Percentiles rank a stretch among this genome's conserved stretches.
phyloP scores from a whole-genome alignment of 2,329 filamentous ascomycete species.

The Fulvia fulva region DNA sequence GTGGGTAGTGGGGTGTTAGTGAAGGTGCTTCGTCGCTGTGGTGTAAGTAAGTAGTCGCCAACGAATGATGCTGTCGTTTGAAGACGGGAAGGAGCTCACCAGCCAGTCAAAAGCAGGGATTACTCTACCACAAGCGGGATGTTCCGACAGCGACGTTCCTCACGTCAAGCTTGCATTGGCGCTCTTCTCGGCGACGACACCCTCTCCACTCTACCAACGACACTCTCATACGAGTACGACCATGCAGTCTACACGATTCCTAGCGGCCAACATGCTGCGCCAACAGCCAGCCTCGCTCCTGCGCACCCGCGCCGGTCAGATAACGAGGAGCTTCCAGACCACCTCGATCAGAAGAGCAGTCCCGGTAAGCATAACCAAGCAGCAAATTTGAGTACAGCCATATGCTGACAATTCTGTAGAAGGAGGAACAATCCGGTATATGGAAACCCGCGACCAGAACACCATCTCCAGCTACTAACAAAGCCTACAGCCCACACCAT shows the following conservation, averaged over 20 bases:
- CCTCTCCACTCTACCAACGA: conserved; percentile 29
- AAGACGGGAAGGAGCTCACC: conserved; percentile 6
- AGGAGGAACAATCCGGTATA: conserved; percentile 62
- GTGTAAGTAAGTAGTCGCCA: conserved; percentile 10
- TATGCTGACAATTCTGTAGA: conserved; percentile 42
- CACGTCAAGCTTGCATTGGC: conserved; percentile 1
- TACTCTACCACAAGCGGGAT: not conserved
- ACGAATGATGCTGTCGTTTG: conserved; percentile 12
- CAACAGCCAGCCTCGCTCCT: conserved; percentile 30
- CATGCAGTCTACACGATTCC: conserved; percentile 40
- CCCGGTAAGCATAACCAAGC: conserved; percentile 28
- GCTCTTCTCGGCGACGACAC: not conserved
- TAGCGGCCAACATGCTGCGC: conserved; percentile 39
- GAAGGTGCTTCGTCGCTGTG: conserved; percentile 19
- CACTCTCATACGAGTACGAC: conserved; percentile 21
- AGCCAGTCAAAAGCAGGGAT: conserved; percentile 3
- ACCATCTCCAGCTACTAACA: conserved; percentile 3
- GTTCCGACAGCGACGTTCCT: not conserved
- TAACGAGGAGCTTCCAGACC: conserved; percentile 31
- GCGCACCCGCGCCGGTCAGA: conserved; percentile 35
- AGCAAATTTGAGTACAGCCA: not conserved
- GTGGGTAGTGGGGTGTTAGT: conserved; percentile 12
- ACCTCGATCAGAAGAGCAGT: conserved; percentile 30
- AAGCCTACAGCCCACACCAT: conserved; percentile 75
- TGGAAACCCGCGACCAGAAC: not conserved